These are phyloP conservation scores for Talaromyces sp. DNA, from an alignment of 2,329 filamentous ascomycete genomes.

Conservation along the genomic window DNA sequence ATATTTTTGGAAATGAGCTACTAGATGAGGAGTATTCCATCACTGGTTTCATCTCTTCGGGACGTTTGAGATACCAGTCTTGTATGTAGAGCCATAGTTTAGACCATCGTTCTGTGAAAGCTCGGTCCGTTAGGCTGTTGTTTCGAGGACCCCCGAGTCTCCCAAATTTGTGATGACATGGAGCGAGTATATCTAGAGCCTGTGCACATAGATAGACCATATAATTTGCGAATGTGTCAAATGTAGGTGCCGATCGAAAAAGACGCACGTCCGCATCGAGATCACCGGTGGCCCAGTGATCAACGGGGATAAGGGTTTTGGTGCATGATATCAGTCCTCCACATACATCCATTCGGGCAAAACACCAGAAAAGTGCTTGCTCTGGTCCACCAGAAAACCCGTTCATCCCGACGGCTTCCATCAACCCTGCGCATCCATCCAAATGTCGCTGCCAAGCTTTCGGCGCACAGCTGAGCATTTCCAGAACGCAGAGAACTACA, in stretches of 20 bases:
- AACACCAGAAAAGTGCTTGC: conserved; percentile 58
- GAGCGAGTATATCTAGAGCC: not conserved
- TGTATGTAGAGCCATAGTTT: conserved; percentile 52
- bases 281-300: not conserved
- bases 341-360: conserved; percentile 57
- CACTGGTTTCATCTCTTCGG: conserved; percentile 48
- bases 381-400: conserved; percentile 52
- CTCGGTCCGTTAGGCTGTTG: conserved; percentile 43
- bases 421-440: conserved; percentile 55
- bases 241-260: not conserved
- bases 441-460: conserved; percentile 52
- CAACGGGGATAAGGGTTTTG: conserved; percentile 39
- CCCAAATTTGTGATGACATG: not conserved
- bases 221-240: not conserved
- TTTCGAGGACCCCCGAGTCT: conserved; percentile 14
- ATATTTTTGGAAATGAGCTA: conserved; percentile 47
- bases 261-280: not conserved
- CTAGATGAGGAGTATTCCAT: conserved; percentile 30
- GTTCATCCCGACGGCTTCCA: conserved; percentile 51
- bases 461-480: conserved; percentile 49
- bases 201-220: not conserved
- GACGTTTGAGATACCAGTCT: conserved; percentile 48
- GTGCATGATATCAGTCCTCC: conserved; percentile 54
- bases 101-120: conserved; percentile 47
- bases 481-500: conserved; percentile 54